Percentiles rank a stretch among this genome's conserved stretches.
These are phyloP conservation scores for Blastomyces gilchristii DNA, from an alignment of 2,329 filamentous ascomycete species.

Conservation along the genomic window DNA sequence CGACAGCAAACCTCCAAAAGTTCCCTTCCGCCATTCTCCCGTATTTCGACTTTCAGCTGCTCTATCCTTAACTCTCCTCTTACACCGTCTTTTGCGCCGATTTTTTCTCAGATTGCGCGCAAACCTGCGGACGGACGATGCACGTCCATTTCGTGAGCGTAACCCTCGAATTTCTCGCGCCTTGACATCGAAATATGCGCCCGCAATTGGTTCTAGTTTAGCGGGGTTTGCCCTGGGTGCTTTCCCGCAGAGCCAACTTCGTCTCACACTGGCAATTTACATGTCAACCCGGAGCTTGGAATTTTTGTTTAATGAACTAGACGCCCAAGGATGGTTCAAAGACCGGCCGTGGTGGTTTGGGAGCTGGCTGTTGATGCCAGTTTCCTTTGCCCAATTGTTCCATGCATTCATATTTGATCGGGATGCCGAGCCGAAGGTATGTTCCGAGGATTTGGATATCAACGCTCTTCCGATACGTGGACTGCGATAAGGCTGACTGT, in stretches of 20 bases:
- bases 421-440: constrained; percentile 57
- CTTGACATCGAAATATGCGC: constrained; percentile 73
- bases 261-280: constrained; percentile 74
- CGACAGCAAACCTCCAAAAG: constrained; percentile 28
- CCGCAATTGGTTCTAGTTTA: constrained; percentile 79
- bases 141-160: constrained; percentile 66
- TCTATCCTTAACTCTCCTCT: constrained; percentile 71
- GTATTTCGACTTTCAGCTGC: constrained; percentile 71
- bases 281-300: constrained; percentile 71
- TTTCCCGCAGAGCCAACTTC: constrained; percentile 58
- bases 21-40: constrained; percentile 45
- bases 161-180: constrained; percentile 67
- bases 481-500: not conserved
- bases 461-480: not conserved
- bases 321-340: constrained; percentile 56
- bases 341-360: constrained; percentile 74
- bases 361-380: constrained; percentile 69
- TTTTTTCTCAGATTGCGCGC: constrained; percentile 73
- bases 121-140: constrained; percentile 69
- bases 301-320: constrained; percentile 73
- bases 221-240: constrained; percentile 75
- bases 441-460: constrained; percentile 16
- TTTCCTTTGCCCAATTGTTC: constrained; percentile 65
- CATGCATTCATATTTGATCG: constrained; percentile 68
- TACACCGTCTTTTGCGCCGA: constrained; percentile 81